These are phyloP conservation scores for Leccinum longicurvipes DNA, from an alignment of 768 basidiomycete species.

Conservation along the genomic window DNA sequence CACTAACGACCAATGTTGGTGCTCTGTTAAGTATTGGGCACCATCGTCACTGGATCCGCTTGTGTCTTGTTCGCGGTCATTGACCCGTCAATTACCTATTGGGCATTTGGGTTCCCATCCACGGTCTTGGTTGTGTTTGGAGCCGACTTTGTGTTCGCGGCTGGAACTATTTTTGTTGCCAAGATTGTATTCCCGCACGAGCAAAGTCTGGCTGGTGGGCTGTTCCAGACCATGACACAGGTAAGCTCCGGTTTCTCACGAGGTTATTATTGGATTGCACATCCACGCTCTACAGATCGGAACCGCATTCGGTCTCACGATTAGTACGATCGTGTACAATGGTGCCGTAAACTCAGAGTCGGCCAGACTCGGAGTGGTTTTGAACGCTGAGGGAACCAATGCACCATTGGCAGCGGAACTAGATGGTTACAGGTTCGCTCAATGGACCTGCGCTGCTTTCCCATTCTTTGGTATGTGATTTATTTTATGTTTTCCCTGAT, in stretches of 20 bases:
- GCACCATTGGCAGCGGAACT: constrained; percentile 39
- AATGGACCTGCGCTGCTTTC: constrained; percentile 65
- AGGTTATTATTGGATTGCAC: neutral
- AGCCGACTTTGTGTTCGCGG: constrained; percentile 72
- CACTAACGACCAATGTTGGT: neutral
- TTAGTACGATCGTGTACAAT: constrained; percentile 71
- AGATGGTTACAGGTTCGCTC: constrained; percentile 56
- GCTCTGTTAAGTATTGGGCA: constrained; percentile 44
- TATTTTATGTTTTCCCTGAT: neutral
- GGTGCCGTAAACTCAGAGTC: constrained; percentile 39
- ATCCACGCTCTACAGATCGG: constrained; percentile 46
- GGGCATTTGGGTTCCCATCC: constrained; percentile 75
- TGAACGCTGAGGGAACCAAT: constrained; percentile 27
- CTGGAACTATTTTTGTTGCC: constrained; percentile 73
- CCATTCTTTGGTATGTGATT: constrained; percentile 47
- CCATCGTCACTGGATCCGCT: constrained; percentile 53
- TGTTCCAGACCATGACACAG: constrained; percentile 80
- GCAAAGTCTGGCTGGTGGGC: constrained; percentile 70
- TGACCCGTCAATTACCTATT: constrained; percentile 52
- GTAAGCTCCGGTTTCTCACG: constrained; percentile 31
- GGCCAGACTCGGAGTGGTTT: constrained; percentile 28
- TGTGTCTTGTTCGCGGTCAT: constrained; percentile 70
- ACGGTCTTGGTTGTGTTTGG: constrained; percentile 65
- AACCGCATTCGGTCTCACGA: constrained; percentile 64
- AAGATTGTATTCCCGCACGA: constrained; percentile 64